Conservation (phyloP, 2,329 filamentous ascomycete species). For the Rutstroemia sp. region DNA sequence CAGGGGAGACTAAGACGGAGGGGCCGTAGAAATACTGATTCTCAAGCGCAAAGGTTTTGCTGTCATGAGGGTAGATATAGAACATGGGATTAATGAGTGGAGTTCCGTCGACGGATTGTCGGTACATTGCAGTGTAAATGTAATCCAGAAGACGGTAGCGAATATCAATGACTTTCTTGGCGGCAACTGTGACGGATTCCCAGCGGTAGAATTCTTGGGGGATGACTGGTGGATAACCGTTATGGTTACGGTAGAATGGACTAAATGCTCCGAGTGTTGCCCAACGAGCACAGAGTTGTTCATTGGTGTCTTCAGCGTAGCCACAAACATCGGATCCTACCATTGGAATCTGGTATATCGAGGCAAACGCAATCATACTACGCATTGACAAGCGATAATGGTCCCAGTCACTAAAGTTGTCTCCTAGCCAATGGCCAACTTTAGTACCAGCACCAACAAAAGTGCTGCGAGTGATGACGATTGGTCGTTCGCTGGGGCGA, state of each 20-base stretch:
- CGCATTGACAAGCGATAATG: slow-evolving; percentile 53
- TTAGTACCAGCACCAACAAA: slow-evolving; percentile 64
- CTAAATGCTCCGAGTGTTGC: slow-evolving; percentile 64
- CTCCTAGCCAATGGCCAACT: slow-evolving; percentile 54
- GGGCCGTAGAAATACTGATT: slow-evolving; percentile 45
- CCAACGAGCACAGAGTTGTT: slow-evolving; percentile 70
- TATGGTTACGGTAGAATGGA: slow-evolving; percentile 72
- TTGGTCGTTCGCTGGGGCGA: slow-evolving; percentile 54
- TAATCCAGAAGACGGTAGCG: slow-evolving; percentile 76
- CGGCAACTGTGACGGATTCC: slow-evolving; percentile 53
- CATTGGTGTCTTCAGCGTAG: slow-evolving; percentile 58
- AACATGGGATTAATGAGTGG: slow-evolving; percentile 65
- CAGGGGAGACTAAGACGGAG: slow-evolving; percentile 41
- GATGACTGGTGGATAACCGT: slow-evolving; percentile 39
- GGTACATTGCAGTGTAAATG: slow-evolving; percentile 63
- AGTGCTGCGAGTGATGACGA: slow-evolving; percentile 70
- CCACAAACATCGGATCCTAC: slow-evolving; percentile 71
- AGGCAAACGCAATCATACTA: slow-evolving; percentile 51
- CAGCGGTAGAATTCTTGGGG: slow-evolving; percentile 69
- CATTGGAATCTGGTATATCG: slow-evolving; percentile 63
- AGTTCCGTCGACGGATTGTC: slow-evolving; percentile 51
- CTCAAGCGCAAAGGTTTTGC: slow-evolving; percentile 38
- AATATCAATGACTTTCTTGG: slow-evolving; percentile 59
- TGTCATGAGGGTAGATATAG: slow-evolving; percentile 56
- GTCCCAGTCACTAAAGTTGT: slow-evolving; percentile 51